A percentile compares a stretch with the other conserved stretches of the same genome.
Conservation (phyloP, 352 stramenopile species). For the Phytophthora sojae region DNA sequence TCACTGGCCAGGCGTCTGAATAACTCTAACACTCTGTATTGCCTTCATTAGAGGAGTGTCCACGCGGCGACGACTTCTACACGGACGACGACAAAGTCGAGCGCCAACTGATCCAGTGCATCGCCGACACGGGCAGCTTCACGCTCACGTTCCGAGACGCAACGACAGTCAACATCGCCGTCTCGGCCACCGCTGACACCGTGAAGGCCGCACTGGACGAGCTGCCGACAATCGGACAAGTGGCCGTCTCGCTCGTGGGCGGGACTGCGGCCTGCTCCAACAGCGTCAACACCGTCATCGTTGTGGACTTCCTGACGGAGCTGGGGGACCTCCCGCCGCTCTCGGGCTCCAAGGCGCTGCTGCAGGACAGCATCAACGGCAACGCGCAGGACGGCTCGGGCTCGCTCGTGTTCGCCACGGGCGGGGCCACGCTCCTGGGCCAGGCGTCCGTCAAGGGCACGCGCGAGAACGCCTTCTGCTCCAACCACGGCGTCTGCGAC, state of each 20-base stretch:
- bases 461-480: conserved; percentile 75
- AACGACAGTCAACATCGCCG: conserved; percentile 52
- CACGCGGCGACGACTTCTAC: conserved; percentile 73
- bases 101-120: conserved; percentile 69
- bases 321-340: conserved; percentile 65
- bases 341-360: conserved; percentile 38
- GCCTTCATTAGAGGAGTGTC: conserved; percentile 57
- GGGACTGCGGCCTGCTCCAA: conserved; percentile 50
- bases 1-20: not conserved
- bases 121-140: conserved; percentile 64
- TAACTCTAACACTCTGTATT: not conserved
- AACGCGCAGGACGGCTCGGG: conserved; percentile 69
- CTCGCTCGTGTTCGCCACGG: conserved; percentile 44
- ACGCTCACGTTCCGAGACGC: conserved; percentile 73
- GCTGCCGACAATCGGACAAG: conserved; percentile 52
- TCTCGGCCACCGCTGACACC: conserved; percentile 36
- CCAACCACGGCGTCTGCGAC: conserved; percentile 79
- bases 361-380: conserved; percentile 59
- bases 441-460: conserved; percentile 67
- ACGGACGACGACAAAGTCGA: conserved; percentile 68
- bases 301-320: conserved; percentile 69
- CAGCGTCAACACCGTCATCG: conserved; percentile 49
- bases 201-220: conserved; percentile 62
- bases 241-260: conserved; percentile 49
- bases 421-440: conserved; percentile 44